These are phyloP conservation scores for Eleusine indica DNA, from an alignment of 176 grass and related monocot species.

Conservation along the genomic window DNA sequence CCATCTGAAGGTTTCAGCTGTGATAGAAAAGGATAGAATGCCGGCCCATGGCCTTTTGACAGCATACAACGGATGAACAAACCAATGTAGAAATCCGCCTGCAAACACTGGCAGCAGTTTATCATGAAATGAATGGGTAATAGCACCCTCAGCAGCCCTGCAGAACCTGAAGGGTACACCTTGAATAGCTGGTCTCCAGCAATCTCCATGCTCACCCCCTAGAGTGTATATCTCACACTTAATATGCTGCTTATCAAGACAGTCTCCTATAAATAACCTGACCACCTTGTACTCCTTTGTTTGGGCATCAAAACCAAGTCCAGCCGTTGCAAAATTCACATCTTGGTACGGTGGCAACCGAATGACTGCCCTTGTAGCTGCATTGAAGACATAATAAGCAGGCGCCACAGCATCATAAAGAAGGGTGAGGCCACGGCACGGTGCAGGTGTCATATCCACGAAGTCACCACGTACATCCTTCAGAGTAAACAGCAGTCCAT, in stretches of 20 bases:
- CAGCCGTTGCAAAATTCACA: neutral
- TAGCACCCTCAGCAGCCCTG: neutral
- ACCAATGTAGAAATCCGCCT: slow-evolving; percentile 23
- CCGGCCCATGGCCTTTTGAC: neutral
- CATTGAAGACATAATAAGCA: slow-evolving; percentile 28
- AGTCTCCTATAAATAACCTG: neutral
- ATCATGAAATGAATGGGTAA: neutral
- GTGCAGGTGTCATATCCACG: neutral
- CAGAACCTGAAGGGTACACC: slow-evolving; percentile 28
- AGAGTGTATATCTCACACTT: slow-evolving; percentile 11
- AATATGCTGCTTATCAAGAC: neutral
- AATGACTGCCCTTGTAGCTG: slow-evolving; percentile 12
- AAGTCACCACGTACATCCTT: neutral
- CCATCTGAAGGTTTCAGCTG: slow-evolving; percentile 34
- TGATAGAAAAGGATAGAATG: slow-evolving; percentile 12
- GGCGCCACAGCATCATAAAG: neutral
- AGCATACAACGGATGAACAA: neutral
- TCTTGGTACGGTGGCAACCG: neutral
- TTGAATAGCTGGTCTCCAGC: neutral
- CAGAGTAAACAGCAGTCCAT: slow-evolving; percentile 5
- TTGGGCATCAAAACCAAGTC: slow-evolving; percentile 16
- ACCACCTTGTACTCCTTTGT: slow-evolving; percentile 20
- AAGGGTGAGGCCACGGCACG: slow-evolving; percentile 34
- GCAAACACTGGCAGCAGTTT: slow-evolving; percentile 1
- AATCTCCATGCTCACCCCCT: neutral